Evolutionary conservation across 2,329 filamentous ascomycete species (phyloP).

Genomic region (Verticillium tricorpus): DNA sequence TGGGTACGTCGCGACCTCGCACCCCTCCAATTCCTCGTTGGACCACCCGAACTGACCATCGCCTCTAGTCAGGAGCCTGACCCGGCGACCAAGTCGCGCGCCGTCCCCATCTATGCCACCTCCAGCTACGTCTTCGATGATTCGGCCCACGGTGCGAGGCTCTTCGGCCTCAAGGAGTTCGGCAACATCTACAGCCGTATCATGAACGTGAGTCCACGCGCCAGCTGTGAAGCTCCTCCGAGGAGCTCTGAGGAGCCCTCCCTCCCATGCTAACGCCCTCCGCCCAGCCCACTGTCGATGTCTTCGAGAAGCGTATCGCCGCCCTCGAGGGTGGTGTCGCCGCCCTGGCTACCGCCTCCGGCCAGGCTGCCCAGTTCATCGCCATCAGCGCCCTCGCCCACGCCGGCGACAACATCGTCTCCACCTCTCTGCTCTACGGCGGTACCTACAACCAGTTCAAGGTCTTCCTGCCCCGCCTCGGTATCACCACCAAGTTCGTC

Average conservation of each 20-base stretch:
- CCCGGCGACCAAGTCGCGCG: slow-evolving; percentile 75
- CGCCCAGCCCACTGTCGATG: slow-evolving; percentile 77
- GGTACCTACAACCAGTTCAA: slow-evolving; percentile 98
- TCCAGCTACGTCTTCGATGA: slow-evolving; percentile 93
- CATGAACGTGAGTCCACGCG: slow-evolving; percentile 65
- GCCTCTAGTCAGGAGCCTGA: slow-evolving; percentile 69
- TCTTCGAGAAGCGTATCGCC: slow-evolving; percentile 95
- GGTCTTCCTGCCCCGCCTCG: slow-evolving; percentile 80
- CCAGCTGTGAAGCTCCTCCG: background rate
- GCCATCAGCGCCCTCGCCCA: slow-evolving; percentile 79
- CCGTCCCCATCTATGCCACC: slow-evolving; percentile 93
- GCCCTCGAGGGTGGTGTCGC: slow-evolving; percentile 89
- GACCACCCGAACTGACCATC: background rate
- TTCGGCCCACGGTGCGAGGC: slow-evolving; percentile 87
- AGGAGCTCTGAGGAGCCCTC: background rate
- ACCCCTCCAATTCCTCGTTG: background rate
- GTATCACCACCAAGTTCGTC: slow-evolving; percentile 85
- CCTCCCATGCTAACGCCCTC: background rate
- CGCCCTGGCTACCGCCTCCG: slow-evolving; percentile 78
- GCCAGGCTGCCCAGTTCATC: slow-evolving; percentile 91
- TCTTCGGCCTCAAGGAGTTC: slow-evolving; percentile 94
- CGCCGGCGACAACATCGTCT: slow-evolving; percentile 87
- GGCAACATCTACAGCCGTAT: slow-evolving; percentile 98
- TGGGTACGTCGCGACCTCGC: slow-evolving; percentile 49
- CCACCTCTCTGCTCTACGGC: slow-evolving; percentile 86